phyloP scores from a whole-genome alignment of 2,329 filamentous ascomycete genomes.

The Aspergillus bombycis region DNA sequence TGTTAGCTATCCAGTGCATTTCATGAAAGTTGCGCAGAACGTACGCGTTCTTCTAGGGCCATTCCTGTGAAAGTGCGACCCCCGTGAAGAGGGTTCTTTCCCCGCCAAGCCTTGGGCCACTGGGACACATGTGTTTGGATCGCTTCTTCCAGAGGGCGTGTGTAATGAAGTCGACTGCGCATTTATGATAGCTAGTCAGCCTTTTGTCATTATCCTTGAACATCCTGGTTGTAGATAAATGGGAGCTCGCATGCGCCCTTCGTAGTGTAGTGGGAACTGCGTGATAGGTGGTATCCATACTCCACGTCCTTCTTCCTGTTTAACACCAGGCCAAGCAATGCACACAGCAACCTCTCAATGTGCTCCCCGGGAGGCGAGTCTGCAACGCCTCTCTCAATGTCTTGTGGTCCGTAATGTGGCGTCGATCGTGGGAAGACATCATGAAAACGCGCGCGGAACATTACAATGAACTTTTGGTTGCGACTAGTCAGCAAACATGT shows the following conservation, averaged over 20 bases:
- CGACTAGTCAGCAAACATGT: constrained; percentile 39
- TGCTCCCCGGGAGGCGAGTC: constrained; percentile 79
- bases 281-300: constrained; percentile 60
- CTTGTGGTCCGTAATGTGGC: constrained; percentile 89
- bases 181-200: constrained; percentile 33
- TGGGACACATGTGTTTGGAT: constrained; percentile 81
- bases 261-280: constrained; percentile 10
- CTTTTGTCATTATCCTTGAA: background rate
- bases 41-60: constrained; percentile 78
- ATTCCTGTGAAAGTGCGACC: constrained; percentile 81
- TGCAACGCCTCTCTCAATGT: constrained; percentile 84
- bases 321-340: constrained; percentile 80
- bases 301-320: constrained; percentile 99
- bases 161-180: constrained; percentile 83
- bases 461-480: constrained; percentile 81
- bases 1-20: constrained; percentile 15
- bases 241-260: background rate
- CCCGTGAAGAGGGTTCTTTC: constrained; percentile 79
- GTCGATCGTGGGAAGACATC: constrained; percentile 87
- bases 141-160: constrained; percentile 90
- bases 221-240: background rate
- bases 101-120: constrained; percentile 84
- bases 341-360: constrained; percentile 86
- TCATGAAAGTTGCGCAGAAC: constrained; percentile 24
- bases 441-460: constrained; percentile 93